Percentiles rank a stretch among this genome's conserved stretches.
Conservation (phyloP, 2,329 filamentous ascomycete species). For the Rutstroemia sp. region DNA sequence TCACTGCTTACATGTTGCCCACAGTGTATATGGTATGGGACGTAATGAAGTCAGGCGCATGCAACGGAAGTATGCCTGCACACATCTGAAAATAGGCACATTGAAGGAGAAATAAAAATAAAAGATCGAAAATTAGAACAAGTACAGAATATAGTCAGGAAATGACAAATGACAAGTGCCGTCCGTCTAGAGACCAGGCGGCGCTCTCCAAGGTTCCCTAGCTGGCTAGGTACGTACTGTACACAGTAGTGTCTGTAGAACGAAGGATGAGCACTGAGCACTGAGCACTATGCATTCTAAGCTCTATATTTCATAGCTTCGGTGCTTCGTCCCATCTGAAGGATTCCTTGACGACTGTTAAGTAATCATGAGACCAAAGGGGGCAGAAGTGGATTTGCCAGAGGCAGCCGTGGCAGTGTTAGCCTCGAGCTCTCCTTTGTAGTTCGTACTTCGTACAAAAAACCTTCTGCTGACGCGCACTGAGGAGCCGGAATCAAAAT, state of each 20-base stretch:
- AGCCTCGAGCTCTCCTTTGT: neutral
- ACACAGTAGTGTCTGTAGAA: neutral
- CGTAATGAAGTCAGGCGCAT: constrained; percentile 10
- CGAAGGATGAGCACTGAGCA: constrained; percentile 12
- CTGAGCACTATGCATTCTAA: constrained; percentile 14
- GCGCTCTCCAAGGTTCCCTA: neutral
- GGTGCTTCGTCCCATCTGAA: neutral
- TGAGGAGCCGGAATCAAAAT: neutral
- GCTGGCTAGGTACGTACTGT: neutral
- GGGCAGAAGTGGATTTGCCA: constrained; percentile 1
- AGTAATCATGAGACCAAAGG: neutral
- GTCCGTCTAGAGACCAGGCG: neutral
- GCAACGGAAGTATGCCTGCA: constrained; percentile 7
- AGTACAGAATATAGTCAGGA: no score
- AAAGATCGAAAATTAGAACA: neutral
- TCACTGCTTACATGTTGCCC: constrained; percentile 20
- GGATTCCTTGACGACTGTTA: neutral
- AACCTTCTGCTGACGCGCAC: constrained; percentile 2
- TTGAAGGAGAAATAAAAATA: neutral
- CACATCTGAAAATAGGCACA: constrained; percentile 8
- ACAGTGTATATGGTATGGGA: neutral
- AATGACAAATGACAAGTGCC: constrained; percentile 7
- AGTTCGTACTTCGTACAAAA: no score
- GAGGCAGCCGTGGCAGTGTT: neutral
- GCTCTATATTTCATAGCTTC: constrained; percentile 9